phyloP scores from a whole-genome alignment of 495 filamentous ascomycete species.

The Aspergillus cavernicola region DNA sequence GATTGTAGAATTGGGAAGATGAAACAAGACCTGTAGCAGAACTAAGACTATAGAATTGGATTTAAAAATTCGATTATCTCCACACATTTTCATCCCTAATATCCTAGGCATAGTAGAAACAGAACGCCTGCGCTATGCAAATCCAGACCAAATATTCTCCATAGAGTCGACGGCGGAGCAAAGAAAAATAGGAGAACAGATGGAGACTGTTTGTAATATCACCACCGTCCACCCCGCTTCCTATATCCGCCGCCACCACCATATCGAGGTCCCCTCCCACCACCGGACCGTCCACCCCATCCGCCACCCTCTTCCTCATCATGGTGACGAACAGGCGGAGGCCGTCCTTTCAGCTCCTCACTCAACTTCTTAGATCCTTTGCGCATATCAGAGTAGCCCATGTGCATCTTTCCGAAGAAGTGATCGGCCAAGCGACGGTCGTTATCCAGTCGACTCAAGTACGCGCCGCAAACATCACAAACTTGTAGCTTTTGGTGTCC shows the following conservation, averaged over 20 bases:
- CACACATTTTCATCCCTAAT: conserved; percentile 19
- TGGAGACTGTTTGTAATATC: no score
- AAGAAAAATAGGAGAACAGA: conserved; percentile 17
- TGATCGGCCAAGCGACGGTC: conserved; percentile 92
- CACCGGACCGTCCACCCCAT: conserved; percentile 47
- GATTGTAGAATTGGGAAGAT: neutral
- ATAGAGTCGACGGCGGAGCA: conserved; percentile 3
- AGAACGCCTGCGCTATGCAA: conserved; percentile 51
- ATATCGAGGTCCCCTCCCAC: conserved; percentile 32
- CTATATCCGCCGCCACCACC: conserved; percentile 42
- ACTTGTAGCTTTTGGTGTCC: conserved; percentile 98
- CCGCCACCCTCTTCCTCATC: conserved; percentile 53
- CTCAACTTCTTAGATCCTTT: conserved; percentile 82
- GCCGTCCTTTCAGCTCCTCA: conserved; percentile 75
- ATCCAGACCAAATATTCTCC: conserved; percentile 18
- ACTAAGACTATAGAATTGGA: neutral
- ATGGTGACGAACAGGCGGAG: conserved; percentile 54
- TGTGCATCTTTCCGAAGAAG: conserved; percentile 99
- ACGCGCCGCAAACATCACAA: conserved; percentile 96
- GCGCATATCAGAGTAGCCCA: conserved; percentile 97
- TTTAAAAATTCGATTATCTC: conserved; percentile 8
- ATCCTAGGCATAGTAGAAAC: conserved; percentile 19
- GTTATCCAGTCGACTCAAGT: conserved; percentile 87
- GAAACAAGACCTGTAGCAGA: neutral
- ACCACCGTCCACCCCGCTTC: conserved; percentile 42